Evolutionary conservation across 2,329 filamentous ascomycete genomes (phyloP).

Genomic region (Cercospora nicotianae): DNA sequence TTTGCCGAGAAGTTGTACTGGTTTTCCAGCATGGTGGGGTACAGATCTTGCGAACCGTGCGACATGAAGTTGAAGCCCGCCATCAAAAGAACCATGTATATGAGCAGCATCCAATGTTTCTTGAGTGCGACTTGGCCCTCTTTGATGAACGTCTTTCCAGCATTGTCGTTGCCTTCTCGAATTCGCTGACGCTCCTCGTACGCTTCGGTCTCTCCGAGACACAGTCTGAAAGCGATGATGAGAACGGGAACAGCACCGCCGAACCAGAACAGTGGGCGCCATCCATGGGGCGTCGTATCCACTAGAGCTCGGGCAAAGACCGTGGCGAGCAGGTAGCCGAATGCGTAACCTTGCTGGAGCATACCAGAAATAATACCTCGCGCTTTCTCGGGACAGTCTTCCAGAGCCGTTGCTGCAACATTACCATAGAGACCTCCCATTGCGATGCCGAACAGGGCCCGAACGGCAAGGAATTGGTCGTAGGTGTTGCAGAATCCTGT

Average conservation of each 20-base stretch:
- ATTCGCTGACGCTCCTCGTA: slow-evolving; percentile 67
- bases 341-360: slow-evolving; percentile 64
- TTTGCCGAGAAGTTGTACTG: slow-evolving; percentile 56
- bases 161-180: slow-evolving; percentile 59
- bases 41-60: slow-evolving; percentile 70
- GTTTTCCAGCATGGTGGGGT: slow-evolving; percentile 61
- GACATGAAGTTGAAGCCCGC: slow-evolving; percentile 92
- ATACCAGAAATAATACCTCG: slow-evolving; percentile 62
- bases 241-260: slow-evolving; percentile 76
- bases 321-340: slow-evolving; percentile 60
- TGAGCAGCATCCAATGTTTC: slow-evolving; percentile 75
- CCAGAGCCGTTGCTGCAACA: slow-evolving; percentile 61
- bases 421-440: slow-evolving; percentile 66
- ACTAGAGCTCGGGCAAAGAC: slow-evolving; percentile 59
- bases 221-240: slow-evolving; percentile 76
- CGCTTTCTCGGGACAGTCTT: slow-evolving; percentile 60
- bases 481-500: slow-evolving; percentile 62
- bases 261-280: slow-evolving; percentile 89
- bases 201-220: slow-evolving; percentile 74
- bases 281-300: slow-evolving; percentile 73
- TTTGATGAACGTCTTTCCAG: slow-evolving; percentile 66
- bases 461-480: slow-evolving; percentile 58
- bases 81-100: slow-evolving; percentile 84
- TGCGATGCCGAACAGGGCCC: slow-evolving; percentile 62
- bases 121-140: slow-evolving; percentile 78